Evolutionary conservation across 768 basidiomycete genomes (phyloP).

Genomic region (Myochromella boudieri): DNA sequence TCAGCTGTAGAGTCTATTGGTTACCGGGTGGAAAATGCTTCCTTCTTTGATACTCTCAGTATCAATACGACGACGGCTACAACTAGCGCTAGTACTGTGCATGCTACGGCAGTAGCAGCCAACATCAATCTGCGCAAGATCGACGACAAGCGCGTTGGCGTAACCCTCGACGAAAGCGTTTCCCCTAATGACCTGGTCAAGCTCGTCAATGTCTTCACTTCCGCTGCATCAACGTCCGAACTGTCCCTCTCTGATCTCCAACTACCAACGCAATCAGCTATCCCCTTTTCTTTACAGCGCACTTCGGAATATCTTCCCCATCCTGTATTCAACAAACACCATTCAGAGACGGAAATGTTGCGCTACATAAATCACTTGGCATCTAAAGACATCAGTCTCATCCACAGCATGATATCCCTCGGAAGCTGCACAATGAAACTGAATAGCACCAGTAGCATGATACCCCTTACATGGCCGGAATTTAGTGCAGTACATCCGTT

Average conservation of each 20-base stretch:
- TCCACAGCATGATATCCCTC: slow-evolving; percentile 94
- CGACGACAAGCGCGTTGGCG: slow-evolving; percentile 73
- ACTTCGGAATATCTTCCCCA: slow-evolving; percentile 77
- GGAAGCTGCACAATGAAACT: slow-evolving; percentile 99
- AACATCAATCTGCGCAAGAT: slow-evolving; percentile 85
- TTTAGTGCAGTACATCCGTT: slow-evolving; percentile 92
- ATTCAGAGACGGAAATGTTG: slow-evolving; percentile 98
- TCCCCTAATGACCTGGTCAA: slow-evolving; percentile 70
- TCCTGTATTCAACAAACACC: slow-evolving; percentile 93
- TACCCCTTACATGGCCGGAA: slow-evolving; percentile 92
- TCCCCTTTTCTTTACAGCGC: slow-evolving; percentile 58
- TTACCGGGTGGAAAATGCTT: slow-evolving; percentile 65
- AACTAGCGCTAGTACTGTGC: slow-evolving; percentile 59
- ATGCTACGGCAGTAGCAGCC: slow-evolving; percentile 58
- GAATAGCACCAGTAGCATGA: slow-evolving; percentile 98
- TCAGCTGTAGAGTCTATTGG: slow-evolving; percentile 68
- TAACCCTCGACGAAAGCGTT: slow-evolving; percentile 92
- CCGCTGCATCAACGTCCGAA: slow-evolving; percentile 52
- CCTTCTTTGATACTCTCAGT: slow-evolving; percentile 91
- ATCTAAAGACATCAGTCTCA: slow-evolving; percentile 91
- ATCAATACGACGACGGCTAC: slow-evolving; percentile 67
- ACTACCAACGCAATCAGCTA: slow-evolving; percentile 39
- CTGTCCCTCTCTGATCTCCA: slow-evolving; percentile 49
- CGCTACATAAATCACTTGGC: slow-evolving; percentile 95
- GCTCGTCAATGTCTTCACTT: slow-evolving; percentile 80